phyloP scores from a whole-genome alignment of 805 yeast genomes.

The Saccharomycopsis babjevae region DNA sequence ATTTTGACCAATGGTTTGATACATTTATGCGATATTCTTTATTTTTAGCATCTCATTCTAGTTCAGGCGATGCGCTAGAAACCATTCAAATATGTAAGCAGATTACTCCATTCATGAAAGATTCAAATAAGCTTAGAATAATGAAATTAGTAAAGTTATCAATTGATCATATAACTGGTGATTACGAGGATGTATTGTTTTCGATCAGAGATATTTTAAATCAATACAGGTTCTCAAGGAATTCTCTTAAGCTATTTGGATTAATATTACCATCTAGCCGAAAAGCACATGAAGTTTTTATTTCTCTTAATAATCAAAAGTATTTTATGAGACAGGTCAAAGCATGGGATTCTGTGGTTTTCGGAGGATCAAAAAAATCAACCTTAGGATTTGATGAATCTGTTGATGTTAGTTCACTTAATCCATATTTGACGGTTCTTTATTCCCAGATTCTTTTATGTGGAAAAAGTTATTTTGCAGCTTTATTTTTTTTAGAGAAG shows the following conservation, averaged over 20 bases:
- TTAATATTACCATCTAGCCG: conserved; percentile 56
- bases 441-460: conserved; percentile 76
- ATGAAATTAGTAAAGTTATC: conserved; percentile 62
- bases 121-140: conserved; percentile 46
- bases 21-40: conserved; percentile 73
- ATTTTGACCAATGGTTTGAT: conserved; percentile 75
- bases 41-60: conserved; percentile 49
- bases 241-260: conserved; percentile 54
- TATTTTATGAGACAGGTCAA: conserved; percentile 82
- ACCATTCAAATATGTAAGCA: conserved; percentile 66
- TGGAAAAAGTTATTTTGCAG: conserved; percentile 73
- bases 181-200: conserved; percentile 43
- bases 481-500: conserved; percentile 66
- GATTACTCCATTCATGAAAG: conserved; percentile 68
- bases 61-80: conserved; percentile 52
- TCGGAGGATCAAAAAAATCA: conserved; percentile 63
- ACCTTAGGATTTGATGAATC: conserved; percentile 30
- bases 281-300: conserved; percentile 47
- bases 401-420: conserved; percentile 18
- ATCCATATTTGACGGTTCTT: conserved; percentile 63
- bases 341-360: conserved; percentile 66
- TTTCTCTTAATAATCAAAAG: conserved; percentile 80
- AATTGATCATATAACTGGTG: conserved; percentile 39
- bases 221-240: conserved; percentile 66
- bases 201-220: conserved; percentile 55